Conservation (phyloP, 495 filamentous ascomycete genomes). For the Trichoderma asperelloides region DNA sequence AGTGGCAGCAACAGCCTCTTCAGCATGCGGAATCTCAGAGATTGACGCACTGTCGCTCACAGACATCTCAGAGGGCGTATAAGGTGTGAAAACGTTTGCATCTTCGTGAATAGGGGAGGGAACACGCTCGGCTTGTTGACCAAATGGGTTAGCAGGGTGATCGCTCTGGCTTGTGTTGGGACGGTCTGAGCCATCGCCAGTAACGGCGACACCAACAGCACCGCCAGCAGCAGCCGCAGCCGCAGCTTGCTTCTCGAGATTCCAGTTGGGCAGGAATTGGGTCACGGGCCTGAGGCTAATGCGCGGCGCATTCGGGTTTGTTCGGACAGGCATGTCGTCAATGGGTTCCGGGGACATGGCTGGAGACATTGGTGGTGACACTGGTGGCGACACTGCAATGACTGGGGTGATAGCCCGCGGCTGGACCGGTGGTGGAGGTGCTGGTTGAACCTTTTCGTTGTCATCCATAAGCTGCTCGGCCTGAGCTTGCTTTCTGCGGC, state of each 20-base stretch:
- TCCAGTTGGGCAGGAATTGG: slow-evolving; percentile 70
- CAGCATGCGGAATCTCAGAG: neutral
- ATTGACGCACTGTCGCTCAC: slow-evolving; percentile 7
- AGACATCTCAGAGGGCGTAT: slow-evolving; percentile 17
- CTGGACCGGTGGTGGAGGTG: slow-evolving; percentile 22
- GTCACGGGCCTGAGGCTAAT: slow-evolving; percentile 83
- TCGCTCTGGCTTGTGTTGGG: slow-evolving; percentile 36
- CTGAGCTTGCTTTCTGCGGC: slow-evolving; percentile 43
- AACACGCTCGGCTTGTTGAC: slow-evolving; percentile 33
- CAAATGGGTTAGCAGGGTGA: slow-evolving; percentile 42
- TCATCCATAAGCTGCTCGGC: slow-evolving; percentile 43
- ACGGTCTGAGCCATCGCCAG: slow-evolving; percentile 26
- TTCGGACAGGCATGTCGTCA: neutral
- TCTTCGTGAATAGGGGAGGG: slow-evolving; percentile 26
- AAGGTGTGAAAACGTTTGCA: slow-evolving; percentile 13
- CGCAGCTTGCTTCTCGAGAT: slow-evolving; percentile 29
- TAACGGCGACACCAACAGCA: slow-evolving; percentile 17
- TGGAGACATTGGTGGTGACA: neutral
- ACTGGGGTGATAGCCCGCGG: neutral
- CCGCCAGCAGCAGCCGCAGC: slow-evolving; percentile 22
- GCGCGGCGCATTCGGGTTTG: slow-evolving; percentile 46
- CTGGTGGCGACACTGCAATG: neutral
- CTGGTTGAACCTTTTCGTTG: slow-evolving; percentile 42
- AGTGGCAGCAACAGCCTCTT: slow-evolving; percentile 21
- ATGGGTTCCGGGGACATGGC: neutral